These are phyloP conservation scores for Boletus tomentosulus DNA, from an alignment of 768 basidiomycete genomes.

Conservation along the genomic window DNA sequence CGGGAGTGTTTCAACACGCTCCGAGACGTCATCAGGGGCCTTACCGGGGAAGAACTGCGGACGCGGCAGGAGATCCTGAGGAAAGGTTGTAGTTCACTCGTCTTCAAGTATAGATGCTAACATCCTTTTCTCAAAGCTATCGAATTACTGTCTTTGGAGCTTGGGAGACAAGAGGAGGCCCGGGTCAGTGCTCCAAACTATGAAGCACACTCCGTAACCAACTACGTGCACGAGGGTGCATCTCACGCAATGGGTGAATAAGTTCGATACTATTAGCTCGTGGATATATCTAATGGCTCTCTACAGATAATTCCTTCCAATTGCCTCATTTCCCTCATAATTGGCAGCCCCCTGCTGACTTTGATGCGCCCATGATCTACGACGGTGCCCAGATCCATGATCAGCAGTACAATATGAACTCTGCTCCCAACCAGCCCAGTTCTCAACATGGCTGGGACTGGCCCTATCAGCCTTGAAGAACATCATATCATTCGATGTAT, in stretches of 20 bases:
- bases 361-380: not conserved
- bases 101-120: not conserved
- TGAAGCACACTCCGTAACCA: not conserved
- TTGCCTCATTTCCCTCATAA: not conserved
- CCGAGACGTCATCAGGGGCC: constrained; percentile 8
- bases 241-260: not conserved
- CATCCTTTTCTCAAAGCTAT: constrained; percentile 2
- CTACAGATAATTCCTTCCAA: constrained; percentile 2
- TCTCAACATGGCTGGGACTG: no score
- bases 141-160: constrained; percentile 1
- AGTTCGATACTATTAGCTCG: not conserved
- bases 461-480: not conserved
- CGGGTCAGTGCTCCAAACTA: not conserved
- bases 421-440: not conserved
- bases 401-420: not conserved
- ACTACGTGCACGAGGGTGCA: not conserved
- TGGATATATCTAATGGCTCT: not conserved
- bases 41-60: constrained; percentile 9
- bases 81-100: constrained; percentile 9
- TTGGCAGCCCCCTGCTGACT: not conserved
- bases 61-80: constrained; percentile 19
- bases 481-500: no score
- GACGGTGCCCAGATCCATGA: not conserved
- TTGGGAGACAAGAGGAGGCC: not conserved
- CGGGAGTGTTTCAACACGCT: constrained; percentile 14